A percentile compares a stretch with the other conserved stretches of the same genome.
phyloP scores from a whole-genome alignment of 108 stramenopile genomes.

The Licmophora abbreviata region DNA sequence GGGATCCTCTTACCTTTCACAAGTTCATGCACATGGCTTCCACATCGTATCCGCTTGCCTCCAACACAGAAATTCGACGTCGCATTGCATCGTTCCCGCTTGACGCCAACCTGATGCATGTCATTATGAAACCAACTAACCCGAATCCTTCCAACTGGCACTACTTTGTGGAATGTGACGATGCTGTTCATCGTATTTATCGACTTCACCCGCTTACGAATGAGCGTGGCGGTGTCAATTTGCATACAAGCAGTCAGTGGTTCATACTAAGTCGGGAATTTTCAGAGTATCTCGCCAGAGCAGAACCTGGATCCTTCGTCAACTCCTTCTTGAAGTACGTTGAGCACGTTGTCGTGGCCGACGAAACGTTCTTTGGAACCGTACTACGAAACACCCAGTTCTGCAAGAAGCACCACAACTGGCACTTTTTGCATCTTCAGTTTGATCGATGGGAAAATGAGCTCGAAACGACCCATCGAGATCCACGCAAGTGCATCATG shows the following conservation, averaged over 20 bases:
- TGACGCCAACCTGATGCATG: constrained; percentile 79
- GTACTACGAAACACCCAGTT: constrained; percentile 81
- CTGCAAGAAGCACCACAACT: constrained; percentile 81
- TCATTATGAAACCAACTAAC: constrained; percentile 62
- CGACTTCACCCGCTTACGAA: constrained; percentile 54
- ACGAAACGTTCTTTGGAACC: constrained; percentile 94
- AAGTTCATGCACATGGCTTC: constrained; percentile 86
- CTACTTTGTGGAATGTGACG: constrained; percentile 96
- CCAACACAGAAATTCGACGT: constrained; percentile 83
- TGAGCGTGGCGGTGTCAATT: constrained; percentile 51
- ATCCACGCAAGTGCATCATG: constrained; percentile 82
- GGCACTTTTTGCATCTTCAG: constrained; percentile 85
- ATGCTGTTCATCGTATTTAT: constrained; percentile 85
- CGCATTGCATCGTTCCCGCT: constrained; percentile 66
- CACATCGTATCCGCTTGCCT: constrained; percentile 86
- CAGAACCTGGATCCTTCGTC: constrained; percentile 64
- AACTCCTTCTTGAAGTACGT: constrained; percentile 69
- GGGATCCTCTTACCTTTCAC: constrained; percentile 52
- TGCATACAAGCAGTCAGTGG: constrained; percentile 92
- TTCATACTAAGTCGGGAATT: constrained; percentile 87
- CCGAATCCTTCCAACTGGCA: constrained; percentile 71
- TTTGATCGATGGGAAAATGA: constrained; percentile 93
- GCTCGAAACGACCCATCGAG: constrained; percentile 37
- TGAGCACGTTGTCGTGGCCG: constrained; percentile 87
- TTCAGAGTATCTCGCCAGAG: constrained; percentile 71